Percentiles rank a stretch among this genome's conserved stretches.
phyloP scores from a whole-genome alignment of 2,329 filamentous ascomycete species.

The Helicocarpus griseus region DNA sequence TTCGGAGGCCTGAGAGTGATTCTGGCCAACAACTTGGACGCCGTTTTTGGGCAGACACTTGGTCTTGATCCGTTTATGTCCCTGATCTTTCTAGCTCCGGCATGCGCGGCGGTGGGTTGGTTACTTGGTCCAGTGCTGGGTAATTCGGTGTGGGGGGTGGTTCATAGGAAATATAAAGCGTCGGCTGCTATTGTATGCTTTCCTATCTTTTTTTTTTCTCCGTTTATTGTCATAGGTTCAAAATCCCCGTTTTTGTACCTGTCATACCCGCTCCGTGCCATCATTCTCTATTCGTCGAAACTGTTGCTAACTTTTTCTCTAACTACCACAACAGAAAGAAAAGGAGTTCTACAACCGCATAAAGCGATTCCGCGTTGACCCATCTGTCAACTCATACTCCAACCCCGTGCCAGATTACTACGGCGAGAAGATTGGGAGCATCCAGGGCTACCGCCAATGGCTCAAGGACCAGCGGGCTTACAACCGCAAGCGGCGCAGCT shows the following conservation, averaged over 20 bases:
- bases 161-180: constrained; percentile 59
- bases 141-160: constrained; percentile 65
- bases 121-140: constrained; percentile 75
- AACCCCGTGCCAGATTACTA: constrained; percentile 98
- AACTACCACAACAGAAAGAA: constrained; percentile 57
- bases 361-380: constrained; percentile 86
- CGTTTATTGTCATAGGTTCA: not conserved
- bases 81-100: constrained; percentile 68
- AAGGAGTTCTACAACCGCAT: constrained; percentile 86
- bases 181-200: constrained; percentile 60
- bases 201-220: not conserved
- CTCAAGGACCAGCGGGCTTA: constrained; percentile 95
- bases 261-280: too few species aligned
- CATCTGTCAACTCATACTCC: constrained; percentile 73
- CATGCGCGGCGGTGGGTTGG: constrained; percentile 76
- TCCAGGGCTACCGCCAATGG: constrained; percentile 86
- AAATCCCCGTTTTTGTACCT: not conserved
- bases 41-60: constrained; percentile 54
- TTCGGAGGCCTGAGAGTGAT: constrained; percentile 45
- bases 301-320: not conserved
- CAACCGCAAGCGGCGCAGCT: constrained; percentile 67
- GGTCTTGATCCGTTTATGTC: constrained; percentile 83
- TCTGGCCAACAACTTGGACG: constrained; percentile 60
- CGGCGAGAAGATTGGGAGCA: constrained; percentile 93
- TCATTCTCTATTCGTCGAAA: too few species aligned